phyloP scores from a whole-genome alignment of 164 flowering plant species.

The Taxillus chinensis region DNA sequence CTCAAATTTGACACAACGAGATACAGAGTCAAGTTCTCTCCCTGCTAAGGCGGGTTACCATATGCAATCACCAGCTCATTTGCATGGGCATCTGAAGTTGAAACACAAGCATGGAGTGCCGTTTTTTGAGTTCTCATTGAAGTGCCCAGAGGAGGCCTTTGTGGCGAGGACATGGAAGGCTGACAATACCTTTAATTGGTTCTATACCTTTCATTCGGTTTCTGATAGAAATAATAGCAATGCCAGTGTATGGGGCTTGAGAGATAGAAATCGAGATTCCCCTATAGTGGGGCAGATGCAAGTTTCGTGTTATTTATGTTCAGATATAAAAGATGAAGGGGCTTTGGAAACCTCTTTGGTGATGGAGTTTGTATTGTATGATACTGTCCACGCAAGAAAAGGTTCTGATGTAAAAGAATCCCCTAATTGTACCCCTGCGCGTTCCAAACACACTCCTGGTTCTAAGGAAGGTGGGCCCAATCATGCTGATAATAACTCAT shows the following conservation, averaged over 20 bases:
- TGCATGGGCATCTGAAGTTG: slow-evolving; percentile 61
- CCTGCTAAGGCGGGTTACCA: slow-evolving; percentile 9
- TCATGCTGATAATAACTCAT: slow-evolving; percentile 13
- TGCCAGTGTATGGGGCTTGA: slow-evolving; percentile 37
- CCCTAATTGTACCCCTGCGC: slow-evolving; percentile 14
- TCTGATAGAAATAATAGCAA: slow-evolving; percentile 36
- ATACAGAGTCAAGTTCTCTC: slow-evolving; percentile 15
- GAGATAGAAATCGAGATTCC: slow-evolving; percentile 36
- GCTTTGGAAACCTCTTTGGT: slow-evolving; percentile 46
- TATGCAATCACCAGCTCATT: slow-evolving; percentile 47
- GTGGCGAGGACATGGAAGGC: slow-evolving; percentile 65
- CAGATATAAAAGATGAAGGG: slow-evolving; percentile 39
- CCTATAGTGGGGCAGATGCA: slow-evolving; percentile 80
- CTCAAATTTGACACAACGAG: slow-evolving; percentile 18
- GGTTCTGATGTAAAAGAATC: slow-evolving; percentile 18
- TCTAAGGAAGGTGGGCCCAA: slow-evolving; percentile 7
- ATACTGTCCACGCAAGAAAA: slow-evolving; percentile 47
- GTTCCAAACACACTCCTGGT: neutral
- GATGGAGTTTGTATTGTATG: slow-evolving; percentile 78
- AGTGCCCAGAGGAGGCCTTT: slow-evolving; percentile 46
- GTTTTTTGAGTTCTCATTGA: slow-evolving; percentile 53
- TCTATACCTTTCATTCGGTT: slow-evolving; percentile 71
- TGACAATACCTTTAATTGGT: slow-evolving; percentile 52
- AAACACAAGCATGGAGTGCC: slow-evolving; percentile 52
- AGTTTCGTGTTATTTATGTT: slow-evolving; percentile 57